Conservation (phyloP, 2,329 filamentous ascomycete genomes). For the Cordyceps tenuipes region DNA sequence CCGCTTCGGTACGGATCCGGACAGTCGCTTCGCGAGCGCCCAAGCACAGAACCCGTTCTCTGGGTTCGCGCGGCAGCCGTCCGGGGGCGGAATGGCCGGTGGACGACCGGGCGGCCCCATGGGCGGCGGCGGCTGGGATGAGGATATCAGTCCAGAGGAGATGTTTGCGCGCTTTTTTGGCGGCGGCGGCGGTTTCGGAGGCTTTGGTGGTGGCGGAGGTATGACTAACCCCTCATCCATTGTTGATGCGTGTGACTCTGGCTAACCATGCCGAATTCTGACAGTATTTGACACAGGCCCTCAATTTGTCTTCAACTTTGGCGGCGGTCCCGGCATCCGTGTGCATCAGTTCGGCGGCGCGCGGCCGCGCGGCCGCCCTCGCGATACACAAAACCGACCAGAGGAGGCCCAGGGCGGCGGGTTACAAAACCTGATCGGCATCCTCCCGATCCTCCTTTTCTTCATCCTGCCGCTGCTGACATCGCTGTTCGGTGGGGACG, state of each 20-base stretch:
- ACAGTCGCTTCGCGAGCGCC: slow-evolving; percentile 68
- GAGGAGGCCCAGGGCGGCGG: slow-evolving; percentile 37
- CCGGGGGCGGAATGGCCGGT: slow-evolving; percentile 26
- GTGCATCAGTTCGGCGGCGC: slow-evolving; percentile 92
- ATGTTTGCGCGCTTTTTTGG: slow-evolving; percentile 97
- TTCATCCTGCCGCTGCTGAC: slow-evolving; percentile 80
- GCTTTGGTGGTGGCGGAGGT: slow-evolving; percentile 35
- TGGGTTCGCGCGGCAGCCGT: slow-evolving; percentile 25
- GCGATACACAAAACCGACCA: slow-evolving; percentile 46
- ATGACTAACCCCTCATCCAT: slow-evolving; percentile 14
- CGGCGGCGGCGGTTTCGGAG: slow-evolving; percentile 63
- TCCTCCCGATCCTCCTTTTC: slow-evolving; percentile 82
- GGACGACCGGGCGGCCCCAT: slow-evolving; percentile 22
- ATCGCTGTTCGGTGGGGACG: slow-evolving; percentile 60
- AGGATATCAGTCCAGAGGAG: slow-evolving; percentile 92
- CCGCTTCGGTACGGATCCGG: slow-evolving; percentile 83
- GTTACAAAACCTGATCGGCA: slow-evolving; percentile 56
- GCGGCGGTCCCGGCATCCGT: slow-evolving; percentile 80
- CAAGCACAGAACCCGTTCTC: slow-evolving; percentile 30
- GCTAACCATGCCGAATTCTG: background rate
- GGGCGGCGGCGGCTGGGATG: slow-evolving; percentile 61
- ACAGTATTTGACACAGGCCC: slow-evolving; percentile 66
- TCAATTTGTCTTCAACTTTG: slow-evolving; percentile 92
- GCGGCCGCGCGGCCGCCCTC: slow-evolving; percentile 67
- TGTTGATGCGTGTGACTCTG: background rate